Evolutionary conservation across 768 basidiomycete genomes (phyloP).

Genomic region (Clitopilus passeckerianus): DNA sequence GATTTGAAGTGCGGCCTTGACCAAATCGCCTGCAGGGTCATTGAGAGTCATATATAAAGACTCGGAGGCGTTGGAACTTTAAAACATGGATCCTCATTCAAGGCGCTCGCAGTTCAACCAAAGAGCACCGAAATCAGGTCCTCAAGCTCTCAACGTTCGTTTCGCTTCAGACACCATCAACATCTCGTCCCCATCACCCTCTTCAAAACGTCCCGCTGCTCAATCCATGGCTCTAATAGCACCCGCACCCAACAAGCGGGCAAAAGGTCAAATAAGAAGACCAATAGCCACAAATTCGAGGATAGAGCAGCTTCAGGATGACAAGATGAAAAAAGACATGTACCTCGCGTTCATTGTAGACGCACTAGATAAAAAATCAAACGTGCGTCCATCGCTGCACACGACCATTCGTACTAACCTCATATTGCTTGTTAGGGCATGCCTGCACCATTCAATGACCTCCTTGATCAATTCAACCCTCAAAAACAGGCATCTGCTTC

Average conservation of each 20-base stretch:
- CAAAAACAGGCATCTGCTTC: constrained; percentile 13
- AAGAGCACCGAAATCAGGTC: constrained; percentile 64
- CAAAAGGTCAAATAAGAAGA: constrained; percentile 27
- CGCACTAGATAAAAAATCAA: constrained; percentile 67
- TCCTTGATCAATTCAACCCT: constrained; percentile 81
- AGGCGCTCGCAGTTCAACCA: constrained; percentile 71
- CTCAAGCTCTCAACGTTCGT: constrained; percentile 38
- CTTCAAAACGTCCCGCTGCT: constrained; percentile 30
- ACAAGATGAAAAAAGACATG: constrained; percentile 76
- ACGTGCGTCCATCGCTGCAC: constrained; percentile 38
- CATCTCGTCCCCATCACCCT: constrained; percentile 1
- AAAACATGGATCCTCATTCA: constrained; percentile 73
- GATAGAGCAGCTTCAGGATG: constrained; percentile 56
- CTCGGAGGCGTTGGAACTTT: not conserved
- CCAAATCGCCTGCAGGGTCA: not conserved
- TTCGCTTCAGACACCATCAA: constrained; percentile 26
- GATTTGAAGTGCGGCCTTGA: constrained; percentile 5
- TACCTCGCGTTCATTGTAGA: constrained; percentile 80
- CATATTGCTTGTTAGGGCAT: constrained; percentile 52
- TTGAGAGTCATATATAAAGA: not conserved
- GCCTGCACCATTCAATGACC: constrained; percentile 77
- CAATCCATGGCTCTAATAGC: constrained; percentile 39
- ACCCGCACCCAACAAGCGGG: constrained; percentile 22
- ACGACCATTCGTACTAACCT: constrained; percentile 2
- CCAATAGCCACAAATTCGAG: constrained; percentile 79